phyloP scores from a whole-genome alignment of 2,329 filamentous ascomycete species.

The Xylariaceae sp. region DNA sequence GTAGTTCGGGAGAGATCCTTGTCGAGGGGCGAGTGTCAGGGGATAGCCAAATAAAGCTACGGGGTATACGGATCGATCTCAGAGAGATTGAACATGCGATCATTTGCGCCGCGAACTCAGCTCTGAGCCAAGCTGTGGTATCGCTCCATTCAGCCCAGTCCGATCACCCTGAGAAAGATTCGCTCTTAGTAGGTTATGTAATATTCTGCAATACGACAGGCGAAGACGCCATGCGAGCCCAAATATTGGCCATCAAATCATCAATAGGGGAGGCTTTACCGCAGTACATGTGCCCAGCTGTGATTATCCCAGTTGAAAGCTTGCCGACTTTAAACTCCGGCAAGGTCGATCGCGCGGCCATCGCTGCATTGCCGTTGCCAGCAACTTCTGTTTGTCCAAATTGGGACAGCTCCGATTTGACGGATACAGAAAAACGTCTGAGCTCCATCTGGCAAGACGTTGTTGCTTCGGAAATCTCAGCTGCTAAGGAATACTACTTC shows the following conservation, averaged over 20 bases:
- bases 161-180: too few species aligned
- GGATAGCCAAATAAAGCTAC: slow-evolving; percentile 36
- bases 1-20: slow-evolving; percentile 34
- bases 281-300: slow-evolving; percentile 16
- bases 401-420: slow-evolving; percentile 1
- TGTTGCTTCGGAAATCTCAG: too few species aligned
- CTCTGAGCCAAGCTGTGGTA: slow-evolving; percentile 13
- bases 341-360: slow-evolving; percentile 16
- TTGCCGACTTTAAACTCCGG: slow-evolving; percentile 10
- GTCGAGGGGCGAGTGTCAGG: slow-evolving; percentile 37
- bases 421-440: slow-evolving; percentile 3
- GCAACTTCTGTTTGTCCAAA: background rate
- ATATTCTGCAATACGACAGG: slow-evolving; percentile 18
- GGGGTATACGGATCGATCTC: slow-evolving; percentile 35
- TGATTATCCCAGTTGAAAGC: background rate
- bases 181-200: slow-evolving; percentile 30
- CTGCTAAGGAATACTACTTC: too few species aligned
- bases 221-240: background rate
- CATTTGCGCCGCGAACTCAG: slow-evolving; percentile 7
- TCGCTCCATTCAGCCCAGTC: background rate
- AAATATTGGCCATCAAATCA: too few species aligned
- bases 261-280: too few species aligned
- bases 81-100: slow-evolving; percentile 33
- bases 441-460: slow-evolving; percentile 4
- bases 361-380: slow-evolving; percentile 2